Evolutionary conservation across 306 rosid species (phyloP).

Genomic region (Ochetophila trinervis): DNA sequence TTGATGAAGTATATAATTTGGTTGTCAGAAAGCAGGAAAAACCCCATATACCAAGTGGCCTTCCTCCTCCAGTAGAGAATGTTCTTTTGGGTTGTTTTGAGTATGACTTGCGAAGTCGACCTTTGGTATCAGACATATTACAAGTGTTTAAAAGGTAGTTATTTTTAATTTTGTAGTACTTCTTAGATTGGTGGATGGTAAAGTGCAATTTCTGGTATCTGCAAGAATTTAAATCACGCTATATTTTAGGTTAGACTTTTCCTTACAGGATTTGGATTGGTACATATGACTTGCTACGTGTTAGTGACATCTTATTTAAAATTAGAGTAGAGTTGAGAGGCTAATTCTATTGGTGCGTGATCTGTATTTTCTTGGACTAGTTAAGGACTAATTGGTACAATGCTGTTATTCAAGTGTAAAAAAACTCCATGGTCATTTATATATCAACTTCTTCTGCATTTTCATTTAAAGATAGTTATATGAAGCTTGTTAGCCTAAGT

Average conservation of each 20-base stretch:
- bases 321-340: neutral
- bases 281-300: neutral
- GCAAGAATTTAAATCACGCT: neutral
- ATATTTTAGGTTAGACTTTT: neutral
- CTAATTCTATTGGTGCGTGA: neutral
- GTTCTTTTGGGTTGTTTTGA: slow-evolving; percentile 83
- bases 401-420: too few species aligned
- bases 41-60: slow-evolving; percentile 71
- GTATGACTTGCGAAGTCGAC: slow-evolving; percentile 89
- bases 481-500: too few species aligned
- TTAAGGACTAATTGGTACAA: too few species aligned
- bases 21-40: slow-evolving; percentile 77
- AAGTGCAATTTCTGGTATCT: too few species aligned
- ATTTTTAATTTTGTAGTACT: neutral
- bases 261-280: neutral
- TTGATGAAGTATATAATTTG: slow-evolving; percentile 47
- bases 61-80: slow-evolving; percentile 74
- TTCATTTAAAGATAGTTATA: too few species aligned
- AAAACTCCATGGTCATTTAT: too few species aligned
- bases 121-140: slow-evolving; percentile 63
- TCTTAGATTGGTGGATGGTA: too few species aligned
- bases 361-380: too few species aligned
- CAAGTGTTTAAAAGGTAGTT: slow-evolving; percentile 65
- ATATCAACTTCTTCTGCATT: too few species aligned
- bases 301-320: neutral